Base-by-base conservation (phyloP, 2,329 filamentous ascomycete species). In the Monilinia aucupariae region DNA sequence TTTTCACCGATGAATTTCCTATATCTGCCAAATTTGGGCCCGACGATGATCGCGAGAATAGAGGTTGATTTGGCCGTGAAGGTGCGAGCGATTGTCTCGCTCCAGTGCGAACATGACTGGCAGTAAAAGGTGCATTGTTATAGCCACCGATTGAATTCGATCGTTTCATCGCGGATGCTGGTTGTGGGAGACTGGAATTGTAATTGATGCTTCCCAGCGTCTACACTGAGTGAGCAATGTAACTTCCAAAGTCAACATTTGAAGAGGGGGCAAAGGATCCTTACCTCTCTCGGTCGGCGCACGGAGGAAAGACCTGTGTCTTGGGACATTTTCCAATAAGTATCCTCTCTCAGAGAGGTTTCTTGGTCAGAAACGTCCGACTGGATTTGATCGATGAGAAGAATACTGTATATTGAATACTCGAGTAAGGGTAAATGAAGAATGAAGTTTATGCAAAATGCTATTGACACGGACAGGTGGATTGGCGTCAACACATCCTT, bases 101-200 rank as follows among this genome's bases (percentile, higher is more conserved):
- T 73, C 90, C 85, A 34, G 91, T 91, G 70, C 93, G 91, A 69
- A 80, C 85, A 80, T 96, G 90, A 74, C 88, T 86, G 61, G 82
- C 81, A 62, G 86, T 85, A 72, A 84, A 88, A 52, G 83, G 85
- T 64, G 80, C 80, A 72, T 83, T 82, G 64, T 84, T 82, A 71
- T 85, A 81, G 73, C 85, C 85, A 67, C 85, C 86, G 70, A 86
- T 86, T 15, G 91, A 92, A 73, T 87, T 94, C 37, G 90, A 89
- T 75, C 94, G 90, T 80, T 99, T 99, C 83, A 99, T 88, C 48
- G 92, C 91, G 48, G 93, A 97, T 34, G 90, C 84, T 10, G 94
- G 93, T 78, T 96, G 91, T 25, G 94, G 94, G 67, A 99, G 90
- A 27, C 86, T 85, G 25, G 90, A 89, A 75, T 92, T 93, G 75